Conservation (phyloP, 2,329 filamentous ascomycete genomes). For the Phialemonium atrogriseum region DNA sequence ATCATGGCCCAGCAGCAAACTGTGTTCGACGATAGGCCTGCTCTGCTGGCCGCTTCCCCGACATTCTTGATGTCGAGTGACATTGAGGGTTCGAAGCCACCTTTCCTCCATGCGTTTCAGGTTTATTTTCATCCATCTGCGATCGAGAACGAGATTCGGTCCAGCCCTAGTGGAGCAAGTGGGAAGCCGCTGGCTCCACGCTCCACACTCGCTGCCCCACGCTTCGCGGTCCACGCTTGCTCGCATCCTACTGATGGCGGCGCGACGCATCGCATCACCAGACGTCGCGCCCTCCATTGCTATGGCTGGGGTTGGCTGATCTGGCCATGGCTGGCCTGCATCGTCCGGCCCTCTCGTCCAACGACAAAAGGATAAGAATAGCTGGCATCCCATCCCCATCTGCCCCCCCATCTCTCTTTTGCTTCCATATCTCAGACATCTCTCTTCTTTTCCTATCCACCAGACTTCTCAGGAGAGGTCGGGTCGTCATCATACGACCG, state of each 20-base stretch:
- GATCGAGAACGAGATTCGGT: slow-evolving; percentile 9
- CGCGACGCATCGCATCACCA: neutral
- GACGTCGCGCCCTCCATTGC: neutral
- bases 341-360: slow-evolving; percentile 15
- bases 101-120: slow-evolving; percentile 20
- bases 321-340: slow-evolving; percentile 14
- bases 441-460: slow-evolving; percentile 10
- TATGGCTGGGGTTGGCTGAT: slow-evolving; percentile 12
- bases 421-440: slow-evolving; percentile 19
- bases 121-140: slow-evolving; percentile 16
- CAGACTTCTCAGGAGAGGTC: slow-evolving; percentile 17
- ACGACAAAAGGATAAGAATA: slow-evolving; percentile 20
- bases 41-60: slow-evolving; percentile 9
- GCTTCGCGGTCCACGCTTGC: slow-evolving; percentile 8
- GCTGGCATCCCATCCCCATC: slow-evolving; percentile 7
- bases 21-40: slow-evolving; percentile 4
- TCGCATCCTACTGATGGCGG: neutral
- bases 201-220: slow-evolving; percentile 4
- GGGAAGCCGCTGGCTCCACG: slow-evolving; percentile 1
- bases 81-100: slow-evolving; percentile 8
- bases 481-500: slow-evolving; percentile 9
- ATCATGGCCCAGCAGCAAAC: no score
- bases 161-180: slow-evolving; percentile 11
- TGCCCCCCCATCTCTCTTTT: slow-evolving; percentile 12
- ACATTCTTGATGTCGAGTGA: slow-evolving; percentile 7